phyloP scores from a whole-genome alignment of 2,329 filamentous ascomycete genomes.

The Pseudogymnoascus sp. region DNA sequence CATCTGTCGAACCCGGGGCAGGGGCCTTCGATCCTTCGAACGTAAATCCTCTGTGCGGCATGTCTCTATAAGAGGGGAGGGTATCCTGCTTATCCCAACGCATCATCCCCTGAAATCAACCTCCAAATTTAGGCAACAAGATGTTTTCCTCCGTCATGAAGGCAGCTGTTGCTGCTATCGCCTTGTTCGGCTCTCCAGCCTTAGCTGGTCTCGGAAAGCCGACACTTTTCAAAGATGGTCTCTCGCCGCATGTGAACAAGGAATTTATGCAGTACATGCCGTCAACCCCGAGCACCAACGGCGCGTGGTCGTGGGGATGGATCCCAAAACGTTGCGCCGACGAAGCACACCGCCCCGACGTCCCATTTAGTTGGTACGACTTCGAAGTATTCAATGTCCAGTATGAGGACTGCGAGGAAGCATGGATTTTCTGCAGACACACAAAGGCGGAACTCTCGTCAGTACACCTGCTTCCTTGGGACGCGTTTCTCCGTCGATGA shows the following conservation, averaged over 20 bases:
- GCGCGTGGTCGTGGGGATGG: background rate
- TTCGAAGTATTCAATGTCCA: constrained; percentile 24
- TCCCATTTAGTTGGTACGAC: constrained; percentile 17
- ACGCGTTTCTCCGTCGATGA: background rate
- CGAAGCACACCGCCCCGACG: background rate
- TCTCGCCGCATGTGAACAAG: background rate
- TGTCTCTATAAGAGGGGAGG: background rate
- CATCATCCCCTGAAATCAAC: background rate
- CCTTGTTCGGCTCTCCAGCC: background rate
- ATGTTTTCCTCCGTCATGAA: constrained; percentile 1
- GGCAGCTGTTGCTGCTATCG: background rate
- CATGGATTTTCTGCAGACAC: constrained; percentile 30
- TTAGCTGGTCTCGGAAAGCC: background rate
- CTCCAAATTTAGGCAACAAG: background rate
- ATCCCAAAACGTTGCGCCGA: constrained; percentile 1
- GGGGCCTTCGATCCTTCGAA: background rate
- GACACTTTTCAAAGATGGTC: background rate
- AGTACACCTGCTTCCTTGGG: background rate
- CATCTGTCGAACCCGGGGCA: background rate
- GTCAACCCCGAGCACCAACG: background rate
- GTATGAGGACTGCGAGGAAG: constrained; percentile 24
- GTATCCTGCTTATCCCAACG: background rate
- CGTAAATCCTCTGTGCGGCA: background rate
- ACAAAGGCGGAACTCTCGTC: constrained; percentile 19
- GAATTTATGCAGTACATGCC: background rate